Evolutionary conservation across 2,329 filamentous ascomycete genomes (phyloP), one percentile per base, ranked within the genome.

Genomic region (Coleophoma eucalyptorum): DNA sequence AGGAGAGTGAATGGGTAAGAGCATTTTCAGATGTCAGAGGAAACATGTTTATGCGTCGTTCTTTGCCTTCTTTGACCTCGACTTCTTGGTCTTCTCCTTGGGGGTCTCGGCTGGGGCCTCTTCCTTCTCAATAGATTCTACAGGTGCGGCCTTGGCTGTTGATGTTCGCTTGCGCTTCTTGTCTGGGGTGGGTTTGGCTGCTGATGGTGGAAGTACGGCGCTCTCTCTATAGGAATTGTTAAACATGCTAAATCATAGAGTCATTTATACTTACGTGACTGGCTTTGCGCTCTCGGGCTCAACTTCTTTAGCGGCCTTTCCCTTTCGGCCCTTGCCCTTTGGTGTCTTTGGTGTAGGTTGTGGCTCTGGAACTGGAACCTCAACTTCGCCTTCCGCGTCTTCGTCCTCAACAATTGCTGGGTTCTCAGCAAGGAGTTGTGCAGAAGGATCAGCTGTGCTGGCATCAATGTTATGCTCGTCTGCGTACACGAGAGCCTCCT

Each of bases 111-210:
- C 48, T n/a, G 54, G 50, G 7, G 50, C 18, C 65, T 84, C 80
- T 63, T 82, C 79, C 57, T 69, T 68, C 51, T 76, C 69, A 51
- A 70, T 43, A 18, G 48, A 34, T 20, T 51, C 50, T 21, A 51
- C 49, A 8, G 49, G 43, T 44, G 62, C 58, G 15, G 55, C 57
- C 16, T 37, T 48, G 46, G 58, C 76, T 74, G 84, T 84, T 4
- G 78, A 80, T 10, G 72, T 70, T 52, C 81, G 72, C 69, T 83
- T 78, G 59, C 81, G 75, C 79, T 85, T 86, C 75, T 82, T 81
- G 57, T 81, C 81, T 31, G 81, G 80, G 65, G 77, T 82, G 59
- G 60, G 51, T 61, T 58, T 58, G 15, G 56, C 54, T 34, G 57
- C 32, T 26, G 50, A 55, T n/a, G 55, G 26, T 15, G 57, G 51